Evolutionary conservation across 345 rosid genomes (phyloP), one percentile per base, ranked within the genome.

Genomic region (Populus tremula): DNA sequence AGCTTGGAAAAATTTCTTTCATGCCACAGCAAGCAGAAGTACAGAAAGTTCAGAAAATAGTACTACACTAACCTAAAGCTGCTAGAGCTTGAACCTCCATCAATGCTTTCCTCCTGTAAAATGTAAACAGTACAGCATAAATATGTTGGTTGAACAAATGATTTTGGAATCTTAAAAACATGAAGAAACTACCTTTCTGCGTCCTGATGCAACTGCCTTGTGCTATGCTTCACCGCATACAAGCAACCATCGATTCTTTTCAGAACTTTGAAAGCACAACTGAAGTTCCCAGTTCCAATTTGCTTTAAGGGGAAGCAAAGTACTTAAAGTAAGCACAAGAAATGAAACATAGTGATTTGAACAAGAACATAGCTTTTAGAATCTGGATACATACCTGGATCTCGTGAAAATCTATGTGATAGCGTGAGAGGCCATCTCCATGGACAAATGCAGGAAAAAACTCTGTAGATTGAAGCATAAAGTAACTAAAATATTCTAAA

Each of bases 71-170:
- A 96, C 98, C 99, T 84, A 91, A 78, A 78, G 98, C 98, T 47
- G 97, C 99, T 87, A 94, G 85, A 81, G 97, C 93, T 87, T 96
- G 99, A 79, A 92, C 99, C 91, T 96, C 99, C 97, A 96, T 91
- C 82, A 94, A 88, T 86, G 98, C 98, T 87, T 92, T 92, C 86
- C 85, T 88, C 88, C 99, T 94, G 87, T 82, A 81, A 82, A 80
- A 69, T 39, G 39, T 5, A 50, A 83, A 50, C 41, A 73, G 25
- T 38, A 71, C 23, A 8, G 41, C 62, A 8, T 77, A 18, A 78
- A 68, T 29, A 71, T 43, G 54, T 69, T 49, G 56, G 74, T 76
- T 61, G 38, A 63, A 69, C 38, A 47, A 56, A 56, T 13, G 27
- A 65, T 61, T 5, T 2, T 71, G 12, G 45, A 8, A 78, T 78